phyloP scores from a whole-genome alignment of 352 stramenopile genomes.

The Phytophthora kernoviae region DNA sequence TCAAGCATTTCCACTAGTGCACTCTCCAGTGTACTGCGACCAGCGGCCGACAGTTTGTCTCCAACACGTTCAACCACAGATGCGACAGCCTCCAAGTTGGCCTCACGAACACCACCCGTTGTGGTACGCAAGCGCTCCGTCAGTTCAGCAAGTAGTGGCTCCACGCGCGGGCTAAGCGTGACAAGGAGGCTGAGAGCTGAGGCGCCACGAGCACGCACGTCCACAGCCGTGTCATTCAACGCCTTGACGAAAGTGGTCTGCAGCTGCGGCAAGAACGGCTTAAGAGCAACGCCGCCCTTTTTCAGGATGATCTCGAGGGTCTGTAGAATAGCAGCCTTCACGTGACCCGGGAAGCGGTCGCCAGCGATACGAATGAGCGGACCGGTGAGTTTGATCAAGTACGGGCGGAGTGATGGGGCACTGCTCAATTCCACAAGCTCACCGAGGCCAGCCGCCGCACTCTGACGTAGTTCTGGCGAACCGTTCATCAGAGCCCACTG shows the following conservation, averaged over 20 bases:
- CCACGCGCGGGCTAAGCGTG: slow-evolving; percentile 93
- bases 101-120: slow-evolving; percentile 71
- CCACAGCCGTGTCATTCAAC: slow-evolving; percentile 95
- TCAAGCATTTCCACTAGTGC: slow-evolving; percentile 72
- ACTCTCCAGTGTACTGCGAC: slow-evolving; percentile 56
- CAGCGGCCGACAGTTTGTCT: slow-evolving; percentile 68
- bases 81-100: slow-evolving; percentile 73
- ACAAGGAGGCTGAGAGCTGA: slow-evolving; percentile 94
- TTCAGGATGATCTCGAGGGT: slow-evolving; percentile 96
- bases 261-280: slow-evolving; percentile 99
- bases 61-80: slow-evolving; percentile 70
- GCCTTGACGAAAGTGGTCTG: slow-evolving; percentile 99
- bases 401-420: slow-evolving; percentile 89
- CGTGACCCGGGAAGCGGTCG: slow-evolving; percentile 96
- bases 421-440: slow-evolving; percentile 96
- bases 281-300: slow-evolving; percentile 96
- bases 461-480: slow-evolving; percentile 85
- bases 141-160: slow-evolving; percentile 97
- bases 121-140: slow-evolving; percentile 77
- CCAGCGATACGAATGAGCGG: slow-evolving; percentile 99
- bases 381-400: slow-evolving; percentile 98
- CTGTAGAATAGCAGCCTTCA: slow-evolving; percentile 98
- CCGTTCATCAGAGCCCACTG: slow-evolving; percentile 98
- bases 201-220: slow-evolving; percentile 92
- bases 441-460: slow-evolving; percentile 93